Percentiles rank a stretch among this genome's conserved stretches.
Evolutionary conservation across 192 early-diverging fungal species (phyloP).

Genomic region (Dispira simplex): DNA sequence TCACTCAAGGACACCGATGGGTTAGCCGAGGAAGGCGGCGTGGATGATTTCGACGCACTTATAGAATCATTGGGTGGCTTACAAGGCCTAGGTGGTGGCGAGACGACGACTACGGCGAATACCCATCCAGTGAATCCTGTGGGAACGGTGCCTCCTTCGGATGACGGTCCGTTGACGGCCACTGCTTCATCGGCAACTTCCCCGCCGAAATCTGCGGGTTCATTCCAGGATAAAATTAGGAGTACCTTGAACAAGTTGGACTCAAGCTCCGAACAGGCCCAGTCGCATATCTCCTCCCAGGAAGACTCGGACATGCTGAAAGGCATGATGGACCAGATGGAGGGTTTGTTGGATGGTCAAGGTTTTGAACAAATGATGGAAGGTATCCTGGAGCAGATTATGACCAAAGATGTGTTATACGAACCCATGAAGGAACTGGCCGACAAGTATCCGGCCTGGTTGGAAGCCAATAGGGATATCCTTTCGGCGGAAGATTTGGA

Average conservation of each 20-base stretch:
- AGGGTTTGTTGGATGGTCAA: conserved; percentile 51
- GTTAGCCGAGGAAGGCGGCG: background rate
- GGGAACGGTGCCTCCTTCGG: background rate
- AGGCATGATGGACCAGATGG: conserved; percentile 78
- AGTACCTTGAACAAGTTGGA: conserved; percentile 83
- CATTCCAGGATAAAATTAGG: conserved; percentile 81
- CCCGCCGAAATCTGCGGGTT: conserved; percentile 13
- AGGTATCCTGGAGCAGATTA: conserved; percentile 78
- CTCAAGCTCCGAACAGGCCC: conserved; percentile 67
- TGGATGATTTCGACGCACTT: background rate
- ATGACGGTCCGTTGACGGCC: background rate
- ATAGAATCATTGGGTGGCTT: background rate
- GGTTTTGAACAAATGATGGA: conserved; percentile 80
- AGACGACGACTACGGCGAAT: background rate
- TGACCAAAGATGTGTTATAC: conserved; percentile 86
- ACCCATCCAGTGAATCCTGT: background rate
- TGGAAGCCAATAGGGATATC: conserved; percentile 61
- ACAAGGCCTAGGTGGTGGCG: background rate
- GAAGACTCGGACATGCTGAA: conserved; percentile 31
- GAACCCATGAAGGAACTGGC: conserved; percentile 92
- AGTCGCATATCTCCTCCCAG: conserved; percentile 32
- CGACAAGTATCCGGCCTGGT: conserved; percentile 77
- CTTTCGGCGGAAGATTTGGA: conserved; percentile 51
- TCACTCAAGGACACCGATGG: background rate
- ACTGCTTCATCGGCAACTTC: background rate